Base-by-base conservation (phyloP, 257 asterid genomes). In the Capsicum baccatum region DNA sequence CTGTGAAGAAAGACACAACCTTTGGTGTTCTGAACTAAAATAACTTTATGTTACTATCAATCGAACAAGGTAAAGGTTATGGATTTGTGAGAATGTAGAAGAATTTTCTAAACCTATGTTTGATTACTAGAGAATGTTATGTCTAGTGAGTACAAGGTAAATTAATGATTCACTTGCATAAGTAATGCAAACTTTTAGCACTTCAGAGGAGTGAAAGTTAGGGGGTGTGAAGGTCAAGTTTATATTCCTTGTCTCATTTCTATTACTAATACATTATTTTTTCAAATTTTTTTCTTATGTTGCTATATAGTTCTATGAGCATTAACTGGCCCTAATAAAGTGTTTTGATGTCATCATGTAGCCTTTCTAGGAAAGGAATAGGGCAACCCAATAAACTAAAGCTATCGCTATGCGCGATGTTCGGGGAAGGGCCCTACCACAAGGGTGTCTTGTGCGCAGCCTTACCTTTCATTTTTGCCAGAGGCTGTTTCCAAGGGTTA, bases 151-250 rank as follows among this genome's bases (percentile, higher is more conserved):
- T 88, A 88, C 79, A 19, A 88, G 87, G 68, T 83, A 89, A 79
- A 82, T 92, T 0, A 91, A 92, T 16, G 92, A 89, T 58, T 92
- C 94, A 21, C 88, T 91, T 79, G 92, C 92, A 6, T 85, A 86
- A 57, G 94, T 92, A 10, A 93, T 93, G 96, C 93, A 69, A 80
- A 89, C 90, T 85, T 93, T 92, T 3, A 92, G 97, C 90, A 90
- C 89, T 73, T 91, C 89, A 0, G 93, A 90, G 62, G 96, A 92
- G 89, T 93, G 97, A 96, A 92, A 85, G 86, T 50, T 90, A 19
- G 89, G 89, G 59, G 97, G 96, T 57, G 84, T 89, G 17, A 92
- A 92, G 94, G 96, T 93, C 57, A 16, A 76, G 12, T 33, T 9
- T 52, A 79, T 67, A 19, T 67, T 11, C 55, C 63, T 79, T 10